Evolutionary conservation across 78 protist genomes (phyloP).

Genomic region (slime mould (Dictyostelium discoideum)): DNA sequence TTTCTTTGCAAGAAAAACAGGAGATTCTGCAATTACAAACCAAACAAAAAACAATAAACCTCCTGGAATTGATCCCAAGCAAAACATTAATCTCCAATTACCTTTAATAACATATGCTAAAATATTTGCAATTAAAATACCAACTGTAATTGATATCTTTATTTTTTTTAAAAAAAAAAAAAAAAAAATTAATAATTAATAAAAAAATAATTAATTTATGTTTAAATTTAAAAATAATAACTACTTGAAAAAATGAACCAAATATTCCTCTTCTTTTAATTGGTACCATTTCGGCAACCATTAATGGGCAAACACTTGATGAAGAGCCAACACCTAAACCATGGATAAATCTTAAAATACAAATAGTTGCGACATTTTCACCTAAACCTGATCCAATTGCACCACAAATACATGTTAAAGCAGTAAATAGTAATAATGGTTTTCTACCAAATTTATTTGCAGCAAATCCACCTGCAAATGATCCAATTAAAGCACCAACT

Average conservation of each 20-base stretch:
- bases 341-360: conserved; percentile 31
- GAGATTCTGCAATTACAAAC: conserved; percentile 45
- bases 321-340: conserved; percentile 50
- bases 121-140: conserved; percentile 56
- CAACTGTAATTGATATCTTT: conserved; percentile 59
- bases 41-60: conserved; percentile 21
- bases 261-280: conserved; percentile 10
- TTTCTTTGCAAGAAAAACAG: background rate
- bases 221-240: background rate
- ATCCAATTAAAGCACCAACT: conserved; percentile 51
- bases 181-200: background rate
- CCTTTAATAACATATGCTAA: conserved; percentile 32
- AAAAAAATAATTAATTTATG: background rate
- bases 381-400: conserved; percentile 41
- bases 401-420: conserved; percentile 31
- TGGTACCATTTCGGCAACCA: conserved; percentile 56
- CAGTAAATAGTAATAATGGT: conserved; percentile 27
- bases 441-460: conserved; percentile 53
- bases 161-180: background rate
- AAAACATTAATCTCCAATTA: conserved; percentile 78
- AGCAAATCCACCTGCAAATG: conserved; percentile 30
- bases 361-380: background rate
- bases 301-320: conserved; percentile 36
- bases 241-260: conserved; percentile 57
- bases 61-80: conserved; percentile 51